A percentile compares a stretch with the other conserved stretches of the same genome.
Conservation (phyloP, 768 basidiomycete species). For the Mycena vulgaris region DNA sequence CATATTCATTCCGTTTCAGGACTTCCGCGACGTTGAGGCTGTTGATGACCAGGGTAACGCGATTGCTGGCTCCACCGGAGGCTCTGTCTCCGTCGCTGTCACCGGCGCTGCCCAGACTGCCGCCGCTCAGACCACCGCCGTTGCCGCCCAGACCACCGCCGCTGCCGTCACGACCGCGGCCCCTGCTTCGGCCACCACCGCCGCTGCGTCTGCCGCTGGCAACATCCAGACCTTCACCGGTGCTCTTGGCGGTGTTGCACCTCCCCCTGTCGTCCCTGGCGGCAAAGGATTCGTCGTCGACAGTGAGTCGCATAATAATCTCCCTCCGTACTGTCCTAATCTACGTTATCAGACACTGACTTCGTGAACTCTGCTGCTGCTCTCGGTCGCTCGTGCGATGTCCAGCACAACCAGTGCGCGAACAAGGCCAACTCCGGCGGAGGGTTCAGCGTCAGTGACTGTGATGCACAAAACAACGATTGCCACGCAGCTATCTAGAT, state of each 20-base stretch:
- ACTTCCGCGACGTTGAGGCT: conserved; percentile 56
- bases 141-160: conserved; percentile 22
- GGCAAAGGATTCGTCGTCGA: conserved; percentile 65
- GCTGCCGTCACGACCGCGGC: conserved; percentile 31
- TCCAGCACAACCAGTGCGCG: conserved; percentile 71
- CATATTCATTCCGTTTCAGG: conserved; percentile 41
- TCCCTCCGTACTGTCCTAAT: background rate
- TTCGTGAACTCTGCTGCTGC: conserved; percentile 67
- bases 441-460: conserved; percentile 55
- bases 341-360: conserved; percentile 46
- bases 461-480: conserved; percentile 40
- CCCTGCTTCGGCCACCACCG: conserved; percentile 37
- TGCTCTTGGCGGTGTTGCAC: conserved; percentile 58
- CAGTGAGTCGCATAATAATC: conserved; percentile 16
- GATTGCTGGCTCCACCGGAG: conserved; percentile 38
- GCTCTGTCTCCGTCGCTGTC: conserved; percentile 37
- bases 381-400: conserved; percentile 70
- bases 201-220: conserved; percentile 40
- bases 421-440: conserved; percentile 64
- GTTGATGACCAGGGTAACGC: conserved; percentile 46
- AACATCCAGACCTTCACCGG: conserved; percentile 67
- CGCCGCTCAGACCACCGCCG: conserved; percentile 28
- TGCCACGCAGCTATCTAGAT: conserved; percentile 43
- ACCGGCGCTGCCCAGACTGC: conserved; percentile 22
- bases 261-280: conserved; percentile 62